These are phyloP conservation scores for Thraustochytrium striatum DNA, from an alignment of 352 stramenopile species.

Conservation along the genomic window DNA sequence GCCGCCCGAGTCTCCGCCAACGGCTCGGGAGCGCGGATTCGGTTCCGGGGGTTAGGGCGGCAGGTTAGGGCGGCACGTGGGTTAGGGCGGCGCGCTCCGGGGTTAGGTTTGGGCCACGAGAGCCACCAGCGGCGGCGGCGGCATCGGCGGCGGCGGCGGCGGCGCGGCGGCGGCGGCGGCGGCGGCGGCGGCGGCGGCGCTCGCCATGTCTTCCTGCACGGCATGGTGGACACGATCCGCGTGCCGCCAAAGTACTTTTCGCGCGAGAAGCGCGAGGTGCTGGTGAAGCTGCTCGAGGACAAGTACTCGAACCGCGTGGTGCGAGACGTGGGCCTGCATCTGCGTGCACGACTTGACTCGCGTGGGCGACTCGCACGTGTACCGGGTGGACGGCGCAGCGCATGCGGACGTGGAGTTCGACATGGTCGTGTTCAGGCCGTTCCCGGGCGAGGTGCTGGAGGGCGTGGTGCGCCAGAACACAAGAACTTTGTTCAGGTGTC, in stretches of 20 bases:
- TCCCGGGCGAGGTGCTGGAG: slow-evolving; percentile 55
- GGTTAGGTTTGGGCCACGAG: no score
- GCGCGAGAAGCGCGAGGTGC: slow-evolving; percentile 45
- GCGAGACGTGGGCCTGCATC: slow-evolving; percentile 55
- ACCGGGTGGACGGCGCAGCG: slow-evolving; percentile 55
- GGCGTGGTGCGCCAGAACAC: no score
- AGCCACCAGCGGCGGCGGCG: no score
- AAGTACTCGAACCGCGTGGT: slow-evolving; percentile 55
- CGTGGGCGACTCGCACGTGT: slow-evolving; percentile 56
- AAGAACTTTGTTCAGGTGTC: slow-evolving; percentile 35
- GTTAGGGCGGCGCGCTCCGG: no score
- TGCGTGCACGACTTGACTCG: slow-evolving; percentile 54
- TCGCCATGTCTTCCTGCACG: background rate
- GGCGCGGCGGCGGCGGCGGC: background rate
- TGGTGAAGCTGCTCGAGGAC: slow-evolving; percentile 49
- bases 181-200: background rate
- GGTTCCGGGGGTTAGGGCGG: no score
- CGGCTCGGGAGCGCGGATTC: no score
- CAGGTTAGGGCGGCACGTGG: no score
- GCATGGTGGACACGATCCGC: slow-evolving; percentile 45
- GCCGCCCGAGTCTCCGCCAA: no score
- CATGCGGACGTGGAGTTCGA: slow-evolving; percentile 57
- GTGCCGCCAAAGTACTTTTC: slow-evolving; percentile 40
- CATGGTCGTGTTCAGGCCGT: slow-evolving; percentile 57
- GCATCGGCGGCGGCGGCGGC: background rate